Conservation (phyloP, 768 basidiomycete species). For the Tricholoma matsutake region DNA sequence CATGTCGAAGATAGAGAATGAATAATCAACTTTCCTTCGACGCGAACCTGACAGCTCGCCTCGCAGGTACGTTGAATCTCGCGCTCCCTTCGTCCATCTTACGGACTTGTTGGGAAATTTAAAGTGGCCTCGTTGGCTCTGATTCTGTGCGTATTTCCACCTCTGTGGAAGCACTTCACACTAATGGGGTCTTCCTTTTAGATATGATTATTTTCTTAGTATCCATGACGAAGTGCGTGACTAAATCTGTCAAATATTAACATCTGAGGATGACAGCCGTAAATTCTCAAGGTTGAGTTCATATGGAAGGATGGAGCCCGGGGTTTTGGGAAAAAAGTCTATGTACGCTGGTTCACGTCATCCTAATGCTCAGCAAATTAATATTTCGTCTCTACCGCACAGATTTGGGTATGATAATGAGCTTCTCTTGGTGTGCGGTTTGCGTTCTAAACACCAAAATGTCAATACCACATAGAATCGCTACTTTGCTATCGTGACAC, state of each 20-base stretch:
- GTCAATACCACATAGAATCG: not conserved
- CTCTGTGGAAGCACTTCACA: not conserved
- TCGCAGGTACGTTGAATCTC: not conserved
- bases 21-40: not conserved
- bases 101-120: not conserved
- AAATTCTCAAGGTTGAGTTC: not conserved
- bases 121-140: not conserved
- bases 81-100: not conserved
- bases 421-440: not conserved
- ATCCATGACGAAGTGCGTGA: not conserved
- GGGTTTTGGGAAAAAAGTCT: not conserved
- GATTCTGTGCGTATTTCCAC: not conserved
- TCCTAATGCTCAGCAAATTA: not conserved
- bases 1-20: not conserved
- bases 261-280: not conserved
- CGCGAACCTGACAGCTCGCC: not conserved
- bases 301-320: not conserved
- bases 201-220: not conserved
- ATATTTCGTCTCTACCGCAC: not conserved
- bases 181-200: not conserved
- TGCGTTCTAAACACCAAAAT: not conserved
- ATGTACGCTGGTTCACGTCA: not conserved
- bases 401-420: not conserved
- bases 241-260: not conserved
- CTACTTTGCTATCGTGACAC: not conserved